A percentile compares a stretch with the other conserved stretches of the same genome.
Evolutionary conservation across 2,329 filamentous ascomycete genomes (phyloP).

Genomic region (Chaetomiaceae sp.): DNA sequence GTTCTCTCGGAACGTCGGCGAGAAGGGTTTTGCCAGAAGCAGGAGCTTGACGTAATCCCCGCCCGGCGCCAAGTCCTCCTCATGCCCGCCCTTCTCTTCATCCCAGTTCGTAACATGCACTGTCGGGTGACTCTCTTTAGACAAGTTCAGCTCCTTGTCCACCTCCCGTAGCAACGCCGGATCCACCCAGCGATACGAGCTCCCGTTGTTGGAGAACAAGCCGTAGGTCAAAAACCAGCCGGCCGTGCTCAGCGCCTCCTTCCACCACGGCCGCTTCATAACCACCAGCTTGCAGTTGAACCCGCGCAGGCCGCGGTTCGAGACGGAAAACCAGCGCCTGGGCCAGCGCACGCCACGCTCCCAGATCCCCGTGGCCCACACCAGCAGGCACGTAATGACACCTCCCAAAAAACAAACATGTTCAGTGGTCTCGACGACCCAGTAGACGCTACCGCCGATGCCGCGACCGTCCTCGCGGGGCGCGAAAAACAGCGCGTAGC

Average conservation of each 20-base stretch:
- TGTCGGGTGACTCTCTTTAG: constrained; percentile 35
- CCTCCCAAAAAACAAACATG: constrained; percentile 90
- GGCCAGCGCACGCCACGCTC: constrained; percentile 94
- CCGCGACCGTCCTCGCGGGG: constrained; percentile 91
- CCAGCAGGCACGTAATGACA: constrained; percentile 74
- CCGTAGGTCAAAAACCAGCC: constrained; percentile 75
- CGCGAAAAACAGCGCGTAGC: constrained; percentile 87
- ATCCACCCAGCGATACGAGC: constrained; percentile 72
- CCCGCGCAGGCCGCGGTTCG: constrained; percentile 80
- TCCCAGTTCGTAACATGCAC: constrained; percentile 38
- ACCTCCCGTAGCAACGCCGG: constrained; percentile 53
- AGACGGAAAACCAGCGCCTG: constrained; percentile 78
- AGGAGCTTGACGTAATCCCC: constrained; percentile 90
- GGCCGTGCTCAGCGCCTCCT: constrained; percentile 65
- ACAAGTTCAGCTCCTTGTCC: constrained; percentile 51
- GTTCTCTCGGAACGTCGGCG: constrained; percentile 87
- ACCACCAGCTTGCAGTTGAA: constrained; percentile 98
- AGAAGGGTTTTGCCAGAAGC: constrained; percentile 89
- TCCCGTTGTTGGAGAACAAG: constrained; percentile 61
- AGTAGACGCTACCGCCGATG: constrained; percentile 90
- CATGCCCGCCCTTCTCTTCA: constrained; percentile 62
- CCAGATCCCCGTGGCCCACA: constrained; percentile 96
- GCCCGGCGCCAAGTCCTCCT: constrained; percentile 84
- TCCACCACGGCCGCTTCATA: constrained; percentile 74
- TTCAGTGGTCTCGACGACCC: constrained; percentile 85